These are phyloP conservation scores for Pelargonium fulgidum DNA, from an alignment of 441 rosid genomes.

Conservation along the genomic window DNA sequence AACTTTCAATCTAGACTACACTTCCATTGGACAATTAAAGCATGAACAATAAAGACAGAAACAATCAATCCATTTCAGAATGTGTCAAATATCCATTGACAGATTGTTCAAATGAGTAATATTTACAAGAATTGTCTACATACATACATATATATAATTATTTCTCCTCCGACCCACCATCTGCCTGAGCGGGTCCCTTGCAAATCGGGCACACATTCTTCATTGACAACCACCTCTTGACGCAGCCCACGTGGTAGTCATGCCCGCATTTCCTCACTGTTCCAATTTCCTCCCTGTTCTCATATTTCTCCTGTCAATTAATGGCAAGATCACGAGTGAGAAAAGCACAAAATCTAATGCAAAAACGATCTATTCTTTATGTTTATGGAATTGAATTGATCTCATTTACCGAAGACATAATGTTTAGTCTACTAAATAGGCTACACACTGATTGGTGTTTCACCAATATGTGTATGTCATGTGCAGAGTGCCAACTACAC, in stretches of 20 bases:
- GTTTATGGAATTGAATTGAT: neutral
- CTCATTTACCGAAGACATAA: neutral
- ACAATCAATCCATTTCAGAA: slow-evolving; percentile 6
- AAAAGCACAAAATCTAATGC: neutral
- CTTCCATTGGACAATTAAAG: neutral
- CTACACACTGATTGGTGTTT: neutral
- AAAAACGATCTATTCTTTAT: neutral
- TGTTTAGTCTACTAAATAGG: neutral
- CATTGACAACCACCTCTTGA: slow-evolving; percentile 12
- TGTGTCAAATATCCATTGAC: neutral
- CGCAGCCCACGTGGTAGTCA: slow-evolving; percentile 4
- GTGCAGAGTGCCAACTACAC: neutral
- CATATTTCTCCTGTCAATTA: slow-evolving; percentile 30
- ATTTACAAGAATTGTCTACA: neutral
- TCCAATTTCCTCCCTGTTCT: slow-evolving; percentile 23
- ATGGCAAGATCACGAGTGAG: slow-evolving; percentile 4
- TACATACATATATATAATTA: neutral
- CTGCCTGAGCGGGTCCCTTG: slow-evolving; percentile 10
- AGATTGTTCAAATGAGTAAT: neutral
- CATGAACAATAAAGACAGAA: neutral
- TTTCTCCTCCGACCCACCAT: slow-evolving; percentile 1
- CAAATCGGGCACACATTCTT: slow-evolving; percentile 14
- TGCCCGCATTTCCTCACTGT: slow-evolving; percentile 14
- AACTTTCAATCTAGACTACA: neutral
- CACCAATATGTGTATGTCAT: slow-evolving; percentile 1